Conservation (phyloP, 805 yeast genomes). For the Pichia pseudocactophila region DNA sequence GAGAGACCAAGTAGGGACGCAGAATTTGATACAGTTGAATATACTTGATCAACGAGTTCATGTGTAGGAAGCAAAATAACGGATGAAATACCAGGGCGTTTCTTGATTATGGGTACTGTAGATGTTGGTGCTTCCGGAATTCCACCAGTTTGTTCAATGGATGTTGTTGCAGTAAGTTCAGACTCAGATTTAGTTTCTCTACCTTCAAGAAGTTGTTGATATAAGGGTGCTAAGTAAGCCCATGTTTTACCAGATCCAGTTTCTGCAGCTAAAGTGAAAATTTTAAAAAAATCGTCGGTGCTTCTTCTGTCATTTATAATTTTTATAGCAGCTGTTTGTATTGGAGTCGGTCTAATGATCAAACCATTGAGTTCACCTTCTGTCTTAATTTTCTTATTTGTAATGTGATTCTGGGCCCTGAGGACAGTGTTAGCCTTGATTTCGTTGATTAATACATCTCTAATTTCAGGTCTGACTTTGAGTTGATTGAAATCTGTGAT, state of each 20-base stretch:
- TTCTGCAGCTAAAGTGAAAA: constrained; percentile 84
- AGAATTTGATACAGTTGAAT: constrained; percentile 31
- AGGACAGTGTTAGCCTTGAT: constrained; percentile 39
- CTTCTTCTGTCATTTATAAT: constrained; percentile 38
- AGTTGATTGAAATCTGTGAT: constrained; percentile 59
- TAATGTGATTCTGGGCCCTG: constrained; percentile 27
- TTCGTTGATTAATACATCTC: constrained; percentile 49
- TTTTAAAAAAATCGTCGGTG: constrained; percentile 34
- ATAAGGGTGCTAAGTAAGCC: constrained; percentile 73
- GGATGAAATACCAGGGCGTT: constrained; percentile 47
- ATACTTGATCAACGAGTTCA: constrained; percentile 79
- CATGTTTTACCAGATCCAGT: constrained; percentile 97
- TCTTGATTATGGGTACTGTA: constrained; percentile 9
- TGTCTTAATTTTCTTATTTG: constrained; percentile 24
- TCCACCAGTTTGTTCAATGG: constrained; percentile 10
- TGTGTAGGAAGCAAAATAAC: constrained; percentile 84
- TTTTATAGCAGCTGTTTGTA: constrained; percentile 70
- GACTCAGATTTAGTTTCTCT: background rate
- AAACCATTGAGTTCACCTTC: constrained; percentile 29
- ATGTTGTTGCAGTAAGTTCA: background rate
- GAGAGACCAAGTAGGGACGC: constrained; percentile 33
- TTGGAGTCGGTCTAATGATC: constrained; percentile 58
- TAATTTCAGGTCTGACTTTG: constrained; percentile 55
- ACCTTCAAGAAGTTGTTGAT: constrained; percentile 58
- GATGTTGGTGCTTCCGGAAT: background rate